phyloP scores from a whole-genome alignment of 306 rosid genomes.

The Ziziphus jujuba region DNA sequence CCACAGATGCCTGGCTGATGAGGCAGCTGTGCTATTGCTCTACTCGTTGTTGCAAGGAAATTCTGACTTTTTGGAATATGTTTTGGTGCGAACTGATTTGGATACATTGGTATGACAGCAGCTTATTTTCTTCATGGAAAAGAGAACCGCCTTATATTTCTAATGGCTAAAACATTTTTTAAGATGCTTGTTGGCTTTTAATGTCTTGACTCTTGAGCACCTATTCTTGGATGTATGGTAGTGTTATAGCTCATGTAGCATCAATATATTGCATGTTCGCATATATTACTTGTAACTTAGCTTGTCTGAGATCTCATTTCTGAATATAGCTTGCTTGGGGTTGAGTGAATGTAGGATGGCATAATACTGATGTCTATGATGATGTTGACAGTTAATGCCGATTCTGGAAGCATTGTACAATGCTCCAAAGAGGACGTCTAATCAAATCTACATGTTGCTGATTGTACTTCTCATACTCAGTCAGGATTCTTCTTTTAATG shows the following conservation, averaged over 20 bases:
- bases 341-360: background rate
- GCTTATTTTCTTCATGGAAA: constrained; percentile 14
- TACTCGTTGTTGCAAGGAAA: constrained; percentile 96
- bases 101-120: constrained; percentile 85
- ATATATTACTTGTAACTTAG: too few species aligned
- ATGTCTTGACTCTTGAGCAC: background rate
- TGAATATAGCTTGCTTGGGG: background rate
- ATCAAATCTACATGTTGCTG: constrained; percentile 97
- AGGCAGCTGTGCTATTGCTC: constrained; percentile 87
- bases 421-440: constrained; percentile 80
- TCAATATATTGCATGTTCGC: background rate
- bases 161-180: background rate
- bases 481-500: constrained; percentile 97
- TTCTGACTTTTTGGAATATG: constrained; percentile 89
- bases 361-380: constrained; percentile 29
- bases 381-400: constrained; percentile 85
- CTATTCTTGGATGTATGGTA: background rate
- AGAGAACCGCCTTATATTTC: background rate
- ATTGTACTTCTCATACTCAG: constrained; percentile 93
- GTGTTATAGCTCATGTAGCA: background rate
- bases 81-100: constrained; percentile 97
- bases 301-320: background rate
- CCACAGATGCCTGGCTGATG: constrained; percentile 87
- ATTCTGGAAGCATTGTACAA: constrained; percentile 89
- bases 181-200: background rate